A percentile compares a stretch with the other conserved stretches of the same genome.
phyloP scores from a whole-genome alignment of 2,329 filamentous ascomycete species.

The Balansia obtecta region DNA sequence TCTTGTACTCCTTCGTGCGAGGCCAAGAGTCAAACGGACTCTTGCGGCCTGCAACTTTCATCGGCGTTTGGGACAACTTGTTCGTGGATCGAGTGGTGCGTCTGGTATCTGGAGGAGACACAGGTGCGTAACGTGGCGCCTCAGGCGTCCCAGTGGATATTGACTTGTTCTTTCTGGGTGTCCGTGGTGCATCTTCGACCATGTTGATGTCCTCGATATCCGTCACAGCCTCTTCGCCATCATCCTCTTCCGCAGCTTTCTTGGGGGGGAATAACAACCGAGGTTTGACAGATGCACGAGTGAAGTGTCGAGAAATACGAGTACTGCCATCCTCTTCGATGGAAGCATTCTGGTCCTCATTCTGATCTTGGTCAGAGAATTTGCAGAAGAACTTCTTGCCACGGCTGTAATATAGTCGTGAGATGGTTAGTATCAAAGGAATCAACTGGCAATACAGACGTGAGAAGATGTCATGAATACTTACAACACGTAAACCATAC shows the following conservation, averaged over 20 bases:
- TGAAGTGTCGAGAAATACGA: conserved; percentile 34
- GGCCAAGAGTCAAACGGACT: conserved; percentile 59
- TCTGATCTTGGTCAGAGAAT: conserved; percentile 34
- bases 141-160: conserved; percentile 33
- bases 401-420: conserved; percentile 38
- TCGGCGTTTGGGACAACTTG: conserved; percentile 34
- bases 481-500: conserved; percentile 67
- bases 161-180: conserved; percentile 23
- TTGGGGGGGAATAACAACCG: conserved; percentile 55
- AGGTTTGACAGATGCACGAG: conserved; percentile 58
- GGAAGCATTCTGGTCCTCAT: conserved; percentile 18
- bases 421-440: conserved; percentile 1
- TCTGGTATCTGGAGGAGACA: conserved; percentile 49
- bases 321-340: conserved; percentile 23
- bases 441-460: background rate
- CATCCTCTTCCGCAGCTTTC: conserved; percentile 30
- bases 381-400: conserved; percentile 69
- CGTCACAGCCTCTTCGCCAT: conserved; percentile 48
- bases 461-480: conserved; percentile 22
- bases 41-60: conserved; percentile 26
- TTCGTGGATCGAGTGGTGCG: conserved; percentile 45
- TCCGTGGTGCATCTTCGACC: conserved; percentile 18
- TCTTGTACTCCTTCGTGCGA: conserved; percentile 44
- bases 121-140: conserved; percentile 42
- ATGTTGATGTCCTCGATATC: conserved; percentile 40